phyloP scores from a whole-genome alignment of 176 grass and related monocot genomes.

The Aegilops sharonensis region DNA sequence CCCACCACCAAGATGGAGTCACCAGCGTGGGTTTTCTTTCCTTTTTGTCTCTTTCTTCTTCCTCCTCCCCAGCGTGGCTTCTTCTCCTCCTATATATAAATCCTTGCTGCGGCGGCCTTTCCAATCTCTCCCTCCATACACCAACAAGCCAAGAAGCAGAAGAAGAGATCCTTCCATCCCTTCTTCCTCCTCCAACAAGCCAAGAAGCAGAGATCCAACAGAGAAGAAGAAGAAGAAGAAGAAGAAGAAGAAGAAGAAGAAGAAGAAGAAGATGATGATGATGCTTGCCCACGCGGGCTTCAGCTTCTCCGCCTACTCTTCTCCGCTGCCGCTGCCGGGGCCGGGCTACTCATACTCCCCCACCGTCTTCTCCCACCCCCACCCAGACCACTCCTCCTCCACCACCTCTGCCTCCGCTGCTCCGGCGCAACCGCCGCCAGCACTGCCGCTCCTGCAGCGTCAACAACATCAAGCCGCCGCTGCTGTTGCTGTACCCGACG shows the following conservation, averaged over 20 bases:
- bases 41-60: too few species aligned
- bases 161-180: too few species aligned
- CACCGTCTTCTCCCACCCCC: neutral
- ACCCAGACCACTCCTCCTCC: conserved; percentile 19
- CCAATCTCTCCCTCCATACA: neutral
- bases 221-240: too few species aligned
- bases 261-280: neutral
- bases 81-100: too few species aligned
- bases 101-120: neutral
- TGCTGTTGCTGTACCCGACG: neutral
- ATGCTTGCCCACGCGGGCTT: conserved; percentile 59
- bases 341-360: neutral
- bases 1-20: too few species aligned
- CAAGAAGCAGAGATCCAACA: too few species aligned
- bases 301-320: conserved; percentile 29
- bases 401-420: neutral
- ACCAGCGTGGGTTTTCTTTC: too few species aligned
- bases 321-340: neutral
- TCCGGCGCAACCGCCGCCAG: neutral
- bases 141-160: too few species aligned
- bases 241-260: too few species aligned
- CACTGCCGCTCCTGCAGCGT: neutral
- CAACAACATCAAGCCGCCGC: neutral
- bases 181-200: too few species aligned
- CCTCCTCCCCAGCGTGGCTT: too few species aligned